Evolutionary conservation across 1,284 basidiomycete species (phyloP), one percentile per base, ranked within the genome.

Genomic region (Stereum hirsutum): DNA sequence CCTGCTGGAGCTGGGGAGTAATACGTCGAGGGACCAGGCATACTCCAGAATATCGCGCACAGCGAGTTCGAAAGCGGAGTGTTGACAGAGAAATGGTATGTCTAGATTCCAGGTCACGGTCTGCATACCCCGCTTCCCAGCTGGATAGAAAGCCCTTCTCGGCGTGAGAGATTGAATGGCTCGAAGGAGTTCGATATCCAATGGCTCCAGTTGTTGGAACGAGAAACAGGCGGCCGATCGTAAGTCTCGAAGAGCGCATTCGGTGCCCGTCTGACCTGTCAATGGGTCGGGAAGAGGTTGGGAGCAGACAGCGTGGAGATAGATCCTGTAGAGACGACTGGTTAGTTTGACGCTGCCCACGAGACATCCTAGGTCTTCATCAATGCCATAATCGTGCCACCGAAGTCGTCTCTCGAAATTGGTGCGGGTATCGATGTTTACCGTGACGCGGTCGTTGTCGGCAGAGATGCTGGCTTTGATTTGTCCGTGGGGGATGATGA

Each of bases 271-370:
- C 26, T 57, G 63, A 8, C 61, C 52, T 0, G 66, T 70, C 6
- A 78, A 54, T 0, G 67, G 68, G 51, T 77, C 75, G 4, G 61
- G 57, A 5, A 69, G 57, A 24, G 59, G 61, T 27, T 64, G 55
- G 25, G 62, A 64, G 0, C 68, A 74, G 4, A 69, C 39, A 2
- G 69, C 68, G 32, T 76, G 74, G 11, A 76, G 57, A 39, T 69
- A 68, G 0, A 63, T 57, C 36, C 58, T 61, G 47, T 63, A 72
- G 2, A 70, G 48, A 38, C 58, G 59, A 47, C 58, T 63, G 1
- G 54, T 54, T 34, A 69, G 46, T 12, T 55, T 60, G 21, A 54
- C 56, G 2, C 49, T 50, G 6, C 64, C 61, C 0, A 55, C 55
- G 2, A 75, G 53, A 41, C 59, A 55, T 5, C 68, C 61, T 6